Base-by-base conservation (phyloP, 257 asterid species). In the Nicotiana otophora region DNA sequence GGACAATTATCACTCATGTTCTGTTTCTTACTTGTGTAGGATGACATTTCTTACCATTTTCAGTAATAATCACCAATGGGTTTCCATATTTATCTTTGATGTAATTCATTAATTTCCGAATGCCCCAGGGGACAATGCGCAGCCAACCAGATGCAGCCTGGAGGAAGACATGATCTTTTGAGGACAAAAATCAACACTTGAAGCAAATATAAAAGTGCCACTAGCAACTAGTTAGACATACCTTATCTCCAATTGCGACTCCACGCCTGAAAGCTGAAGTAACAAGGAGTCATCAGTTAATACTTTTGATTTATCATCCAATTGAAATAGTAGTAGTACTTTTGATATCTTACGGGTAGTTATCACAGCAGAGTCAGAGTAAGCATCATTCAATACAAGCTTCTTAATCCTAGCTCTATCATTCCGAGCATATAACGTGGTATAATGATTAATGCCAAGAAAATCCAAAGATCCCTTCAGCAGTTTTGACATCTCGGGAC, bases 91-190 rank as follows among this genome's bases (percentile, higher is more conserved):
- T 93, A 80, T 90, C 87, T 82, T 87, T 93, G 16, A 95, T 86
- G 86, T 95, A 81, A 82, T 87, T 91, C 63, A 92, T 87, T 83
- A 95, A 28, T 89, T 92, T 92, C 57, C 95, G 77, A 42, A 95
- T 90, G 19, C 99, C 99, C 97, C 98, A 93, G 0, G 98, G 98
- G 36, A 95, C 98, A 0, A 95, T 86, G 80, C 85, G 93, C 16
- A 95, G 85, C 98, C 98, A 95, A 48, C 63, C 72, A 7, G 98
- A 95, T 4, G 98, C 93, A 6, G 92, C 92, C 98, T 94, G 81
- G 54, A 86, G 79, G 15, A 61, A 28, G 68, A 54, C 33, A 64
- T 16, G 31, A 0, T 9, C 6, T 61, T 3, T 31, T 57, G 14
- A 84, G 76, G 65, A 84, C 19, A 15, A 62, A 5, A 0, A n/a